phyloP scores from a whole-genome alignment of 2,329 filamentous ascomycete genomes.

The Colletotrichum sp. region DNA sequence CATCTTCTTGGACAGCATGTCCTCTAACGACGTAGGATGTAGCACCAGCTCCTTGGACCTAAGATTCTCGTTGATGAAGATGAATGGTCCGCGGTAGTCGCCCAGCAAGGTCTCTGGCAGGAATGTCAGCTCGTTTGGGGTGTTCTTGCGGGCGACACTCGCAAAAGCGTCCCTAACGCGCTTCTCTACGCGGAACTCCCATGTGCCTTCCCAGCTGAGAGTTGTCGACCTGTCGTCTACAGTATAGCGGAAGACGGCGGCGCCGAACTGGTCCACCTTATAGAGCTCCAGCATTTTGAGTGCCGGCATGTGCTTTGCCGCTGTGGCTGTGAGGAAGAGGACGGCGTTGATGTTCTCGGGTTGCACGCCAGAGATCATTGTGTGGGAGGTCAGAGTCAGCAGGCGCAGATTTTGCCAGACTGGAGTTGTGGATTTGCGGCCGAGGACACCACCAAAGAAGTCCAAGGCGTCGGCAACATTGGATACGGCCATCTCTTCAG shows the following conservation, averaged over 20 bases:
- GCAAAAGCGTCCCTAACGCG: slow-evolving; percentile 1
- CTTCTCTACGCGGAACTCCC: slow-evolving; percentile 4
- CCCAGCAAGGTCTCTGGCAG: slow-evolving; percentile 11
- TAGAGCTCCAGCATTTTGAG: slow-evolving; percentile 30
- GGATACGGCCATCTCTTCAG: slow-evolving; percentile 23
- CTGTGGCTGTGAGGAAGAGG: slow-evolving; percentile 25
- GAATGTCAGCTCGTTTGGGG: background rate
- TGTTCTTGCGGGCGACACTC: slow-evolving; percentile 1
- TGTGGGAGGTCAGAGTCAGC: slow-evolving; percentile 27
- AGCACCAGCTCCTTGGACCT: slow-evolving; percentile 28
- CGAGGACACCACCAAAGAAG: slow-evolving; percentile 27
- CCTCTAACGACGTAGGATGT: slow-evolving; percentile 8
- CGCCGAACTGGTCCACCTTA: slow-evolving; percentile 26
- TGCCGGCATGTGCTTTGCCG: slow-evolving; percentile 29
- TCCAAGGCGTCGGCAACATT: slow-evolving; percentile 20
- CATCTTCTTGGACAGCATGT: slow-evolving; percentile 20
- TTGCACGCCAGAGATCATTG: slow-evolving; percentile 23
- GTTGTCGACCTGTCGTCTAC: slow-evolving; percentile 8
- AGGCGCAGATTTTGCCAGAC: slow-evolving; percentile 28
- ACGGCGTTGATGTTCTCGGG: slow-evolving; percentile 25
- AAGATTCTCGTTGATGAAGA: slow-evolving; percentile 20
- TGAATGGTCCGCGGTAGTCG: slow-evolving; percentile 19
- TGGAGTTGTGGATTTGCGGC: slow-evolving; percentile 3
- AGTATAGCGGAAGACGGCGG: slow-evolving; percentile 30
- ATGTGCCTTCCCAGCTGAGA: slow-evolving; percentile 14